phyloP scores from a whole-genome alignment of 192 early-diverging fungal species.

The Entomortierella lignicola region DNA sequence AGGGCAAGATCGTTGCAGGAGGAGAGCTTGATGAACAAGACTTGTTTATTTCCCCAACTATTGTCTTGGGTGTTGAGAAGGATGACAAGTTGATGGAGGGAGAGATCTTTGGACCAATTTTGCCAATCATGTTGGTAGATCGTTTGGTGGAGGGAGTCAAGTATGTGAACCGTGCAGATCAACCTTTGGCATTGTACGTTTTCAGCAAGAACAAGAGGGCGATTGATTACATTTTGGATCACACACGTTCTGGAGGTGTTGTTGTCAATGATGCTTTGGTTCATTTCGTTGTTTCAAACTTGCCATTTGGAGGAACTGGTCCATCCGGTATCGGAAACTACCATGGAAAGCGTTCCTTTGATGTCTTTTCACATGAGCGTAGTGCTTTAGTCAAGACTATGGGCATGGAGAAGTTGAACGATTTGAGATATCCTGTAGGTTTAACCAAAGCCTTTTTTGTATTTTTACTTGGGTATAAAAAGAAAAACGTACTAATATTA shows the following conservation, averaged over 20 bases:
- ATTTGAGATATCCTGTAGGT: conserved; percentile 52
- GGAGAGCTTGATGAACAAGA: conserved; percentile 69
- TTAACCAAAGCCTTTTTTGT: background rate
- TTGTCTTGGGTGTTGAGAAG: conserved; percentile 79
- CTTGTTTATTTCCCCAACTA: conserved; percentile 82
- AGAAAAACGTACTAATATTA: background rate
- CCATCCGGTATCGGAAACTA: conserved; percentile 89
- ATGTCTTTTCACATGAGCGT: conserved; percentile 84
- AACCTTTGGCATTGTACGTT: conserved; percentile 85
- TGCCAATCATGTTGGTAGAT: conserved; percentile 82
- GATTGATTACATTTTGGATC: conserved; percentile 71
- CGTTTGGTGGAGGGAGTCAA: conserved; percentile 76
- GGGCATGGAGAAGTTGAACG: conserved; percentile 50
- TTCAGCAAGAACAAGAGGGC: conserved; percentile 70
- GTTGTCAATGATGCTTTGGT: conserved; percentile 87
- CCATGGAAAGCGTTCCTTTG: conserved; percentile 83
- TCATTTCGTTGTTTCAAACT: conserved; percentile 64
- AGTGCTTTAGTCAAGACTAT: conserved; percentile 62
- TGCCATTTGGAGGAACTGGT: conserved; percentile 93
- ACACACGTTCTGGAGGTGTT: conserved; percentile 82
- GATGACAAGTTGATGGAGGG: conserved; percentile 80
- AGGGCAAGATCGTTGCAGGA: conserved; percentile 69
- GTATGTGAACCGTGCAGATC: conserved; percentile 71
- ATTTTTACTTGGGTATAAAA: background rate
- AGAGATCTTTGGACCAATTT: conserved; percentile 94